These are phyloP conservation scores for Rhodomyrtus psidioides DNA, from an alignment of 441 rosid genomes.

Conservation along the genomic window DNA sequence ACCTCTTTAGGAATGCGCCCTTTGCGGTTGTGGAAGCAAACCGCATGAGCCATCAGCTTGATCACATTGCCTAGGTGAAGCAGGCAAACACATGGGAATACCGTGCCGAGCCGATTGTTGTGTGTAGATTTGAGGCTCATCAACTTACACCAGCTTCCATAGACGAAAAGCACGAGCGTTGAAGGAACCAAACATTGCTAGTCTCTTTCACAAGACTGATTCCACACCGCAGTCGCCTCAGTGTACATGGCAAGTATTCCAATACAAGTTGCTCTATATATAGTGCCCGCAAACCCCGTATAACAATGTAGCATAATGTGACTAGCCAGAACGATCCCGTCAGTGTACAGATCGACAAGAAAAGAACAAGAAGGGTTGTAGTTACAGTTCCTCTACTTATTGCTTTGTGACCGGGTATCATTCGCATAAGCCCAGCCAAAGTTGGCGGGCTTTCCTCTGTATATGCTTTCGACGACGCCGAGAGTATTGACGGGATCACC, in stretches of 20 bases:
- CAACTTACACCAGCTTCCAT: slow-evolving; percentile 15
- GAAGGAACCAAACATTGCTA: slow-evolving; percentile 14
- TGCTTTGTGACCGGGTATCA: background rate
- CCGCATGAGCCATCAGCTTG: background rate
- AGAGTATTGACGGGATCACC: background rate
- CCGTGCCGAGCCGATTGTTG: background rate
- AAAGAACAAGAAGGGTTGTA: slow-evolving; percentile 20
- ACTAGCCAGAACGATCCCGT: slow-evolving; percentile 24
- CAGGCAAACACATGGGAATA: slow-evolving; percentile 8
- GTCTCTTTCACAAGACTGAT: slow-evolving; percentile 29
- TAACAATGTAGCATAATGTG: slow-evolving; percentile 9
- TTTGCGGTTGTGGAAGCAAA: background rate
- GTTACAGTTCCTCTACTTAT: slow-evolving; percentile 5
- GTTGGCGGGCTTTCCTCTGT: slow-evolving; percentile 3
- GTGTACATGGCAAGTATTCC: slow-evolving; percentile 18
- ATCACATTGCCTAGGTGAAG: slow-evolving; percentile 15
- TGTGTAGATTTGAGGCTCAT: background rate
- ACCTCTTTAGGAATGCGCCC: background rate
- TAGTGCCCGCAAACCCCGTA: background rate
- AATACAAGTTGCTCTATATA: slow-evolving; percentile 2
- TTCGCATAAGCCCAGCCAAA: slow-evolving; percentile 3
- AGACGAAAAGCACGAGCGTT: slow-evolving; percentile 27
- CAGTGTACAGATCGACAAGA: slow-evolving; percentile 16
- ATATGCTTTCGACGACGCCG: slow-evolving; percentile 14
- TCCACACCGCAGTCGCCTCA: slow-evolving; percentile 36